Evolutionary conservation across 2,329 filamentous ascomycete genomes (phyloP).

Genomic region (Sporothrix phasma): DNA sequence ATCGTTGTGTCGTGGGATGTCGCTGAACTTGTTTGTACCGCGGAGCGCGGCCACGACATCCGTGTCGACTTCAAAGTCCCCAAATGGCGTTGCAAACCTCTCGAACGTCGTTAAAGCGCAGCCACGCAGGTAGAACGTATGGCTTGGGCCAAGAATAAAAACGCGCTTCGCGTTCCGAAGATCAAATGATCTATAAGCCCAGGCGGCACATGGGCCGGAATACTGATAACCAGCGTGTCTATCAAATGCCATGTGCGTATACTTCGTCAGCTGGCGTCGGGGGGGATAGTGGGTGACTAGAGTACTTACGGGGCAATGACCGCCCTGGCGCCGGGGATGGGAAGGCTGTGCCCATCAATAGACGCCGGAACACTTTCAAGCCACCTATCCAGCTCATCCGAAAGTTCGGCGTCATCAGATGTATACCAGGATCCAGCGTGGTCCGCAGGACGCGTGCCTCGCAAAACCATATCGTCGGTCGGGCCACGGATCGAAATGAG

Average conservation of each 20-base stretch:
- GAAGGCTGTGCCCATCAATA: slow-evolving; percentile 51
- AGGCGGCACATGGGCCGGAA: slow-evolving; percentile 85
- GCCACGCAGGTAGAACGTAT: slow-evolving; percentile 70
- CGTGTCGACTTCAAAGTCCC: slow-evolving; percentile 56
- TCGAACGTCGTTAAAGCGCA: slow-evolving; percentile 67
- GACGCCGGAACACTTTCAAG: slow-evolving; percentile 59
- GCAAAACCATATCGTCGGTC: slow-evolving; percentile 13
- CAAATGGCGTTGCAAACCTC: slow-evolving; percentile 64
- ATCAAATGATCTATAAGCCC: slow-evolving; percentile 86
- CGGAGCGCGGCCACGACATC: slow-evolving; percentile 41
- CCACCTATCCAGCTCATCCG: slow-evolving; percentile 61
- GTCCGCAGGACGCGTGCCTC: slow-evolving; percentile 16
- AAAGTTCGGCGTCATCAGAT: slow-evolving; percentile 47
- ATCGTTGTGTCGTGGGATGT: slow-evolving; percentile 59
- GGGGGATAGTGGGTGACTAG: too few species aligned
- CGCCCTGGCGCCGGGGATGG: slow-evolving; percentile 63
- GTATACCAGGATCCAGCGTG: slow-evolving; percentile 90
- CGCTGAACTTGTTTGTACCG: slow-evolving; percentile 44
- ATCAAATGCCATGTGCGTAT: too few species aligned
- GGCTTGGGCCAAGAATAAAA: slow-evolving; percentile 87
- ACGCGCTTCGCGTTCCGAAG: slow-evolving; percentile 73
- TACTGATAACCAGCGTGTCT: slow-evolving; percentile 92
- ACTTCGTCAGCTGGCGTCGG: not conserved
- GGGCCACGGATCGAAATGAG: not conserved
- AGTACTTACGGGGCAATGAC: slow-evolving; percentile 80